Conservation (phyloP, 106 monocot genomes). For the Triglochin maritima region DNA sequence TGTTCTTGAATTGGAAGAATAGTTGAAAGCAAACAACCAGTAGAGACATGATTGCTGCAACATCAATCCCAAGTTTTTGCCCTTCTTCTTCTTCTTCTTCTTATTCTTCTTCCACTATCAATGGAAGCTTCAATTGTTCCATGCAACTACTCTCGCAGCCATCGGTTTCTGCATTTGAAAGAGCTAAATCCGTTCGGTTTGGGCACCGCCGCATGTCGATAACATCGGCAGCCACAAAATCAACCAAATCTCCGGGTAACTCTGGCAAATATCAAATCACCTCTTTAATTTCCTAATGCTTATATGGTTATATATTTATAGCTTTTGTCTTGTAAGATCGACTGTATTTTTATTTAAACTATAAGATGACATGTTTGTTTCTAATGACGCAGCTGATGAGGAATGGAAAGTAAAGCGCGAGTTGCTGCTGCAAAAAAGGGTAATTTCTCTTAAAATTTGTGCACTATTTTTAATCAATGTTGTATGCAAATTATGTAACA, state of each 20-base stretch:
- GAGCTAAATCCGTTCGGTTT: background rate
- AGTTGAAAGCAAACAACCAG: background rate
- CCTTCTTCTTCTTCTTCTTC: background rate
- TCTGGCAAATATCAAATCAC: background rate
- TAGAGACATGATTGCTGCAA: conserved; percentile 11
- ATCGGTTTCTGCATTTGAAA: background rate
- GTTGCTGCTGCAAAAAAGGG: conserved; percentile 64
- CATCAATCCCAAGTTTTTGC: background rate
- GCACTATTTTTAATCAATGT: background rate
- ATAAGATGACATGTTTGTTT: background rate
- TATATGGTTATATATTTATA: too few relatives aligned
- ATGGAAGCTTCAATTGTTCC: background rate
- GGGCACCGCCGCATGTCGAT: conserved; percentile 2
- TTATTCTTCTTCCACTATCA: background rate
- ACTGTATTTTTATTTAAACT: too few relatives aligned
- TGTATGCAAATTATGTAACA: too few relatives aligned
- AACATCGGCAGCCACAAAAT: conserved; percentile 53
- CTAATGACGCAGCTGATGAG: conserved; percentile 52
- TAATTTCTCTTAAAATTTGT: conserved; percentile 12
- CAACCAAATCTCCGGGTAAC: conserved; percentile 53
- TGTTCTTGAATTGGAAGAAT: background rate
- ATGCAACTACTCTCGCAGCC: background rate
- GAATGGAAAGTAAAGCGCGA: conserved; percentile 86
- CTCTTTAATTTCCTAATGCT: too few relatives aligned
- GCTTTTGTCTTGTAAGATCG: too few relatives aligned